phyloP scores from a whole-genome alignment of 106 monocot species.

The Posidonia australis region DNA sequence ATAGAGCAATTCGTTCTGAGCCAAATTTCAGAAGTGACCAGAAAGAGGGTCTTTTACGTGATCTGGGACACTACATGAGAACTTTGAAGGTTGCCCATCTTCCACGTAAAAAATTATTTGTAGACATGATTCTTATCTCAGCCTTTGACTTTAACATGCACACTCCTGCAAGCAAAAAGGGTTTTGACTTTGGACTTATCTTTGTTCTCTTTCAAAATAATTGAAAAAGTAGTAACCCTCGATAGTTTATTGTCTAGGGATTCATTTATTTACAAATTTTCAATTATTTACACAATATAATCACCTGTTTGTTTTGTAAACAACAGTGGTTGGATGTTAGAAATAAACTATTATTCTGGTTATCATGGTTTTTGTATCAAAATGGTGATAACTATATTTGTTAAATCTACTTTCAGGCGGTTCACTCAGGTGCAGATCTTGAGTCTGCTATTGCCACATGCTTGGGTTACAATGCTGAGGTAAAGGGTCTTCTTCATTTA shows the following conservation, averaged over 20 bases:
- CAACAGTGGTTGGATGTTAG: background rate
- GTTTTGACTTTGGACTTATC: too few relatives aligned
- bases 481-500: slow-evolving; percentile 7
- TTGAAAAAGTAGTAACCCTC: too few relatives aligned
- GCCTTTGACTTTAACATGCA: background rate
- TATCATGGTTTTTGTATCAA: background rate
- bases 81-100: slow-evolving; percentile 66
- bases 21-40: slow-evolving; percentile 76
- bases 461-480: slow-evolving; percentile 87
- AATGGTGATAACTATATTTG: background rate
- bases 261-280: background rate
- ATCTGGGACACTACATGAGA: slow-evolving; percentile 79
- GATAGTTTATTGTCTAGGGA: background rate
- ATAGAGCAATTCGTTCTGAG: slow-evolving; percentile 88
- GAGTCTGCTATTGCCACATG: slow-evolving; percentile 96
- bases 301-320: background rate
- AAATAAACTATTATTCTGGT: too few relatives aligned
- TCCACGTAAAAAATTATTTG: background rate
- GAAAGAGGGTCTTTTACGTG: slow-evolving; percentile 77
- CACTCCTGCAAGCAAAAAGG: background rate
- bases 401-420: slow-evolving; percentile 44
- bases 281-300: background rate
- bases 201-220: too few relatives aligned
- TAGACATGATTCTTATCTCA: background rate
- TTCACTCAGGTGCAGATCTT: slow-evolving; percentile 98